Conservation (phyloP, 768 basidiomycete genomes). For the Leccinellum albellum region DNA sequence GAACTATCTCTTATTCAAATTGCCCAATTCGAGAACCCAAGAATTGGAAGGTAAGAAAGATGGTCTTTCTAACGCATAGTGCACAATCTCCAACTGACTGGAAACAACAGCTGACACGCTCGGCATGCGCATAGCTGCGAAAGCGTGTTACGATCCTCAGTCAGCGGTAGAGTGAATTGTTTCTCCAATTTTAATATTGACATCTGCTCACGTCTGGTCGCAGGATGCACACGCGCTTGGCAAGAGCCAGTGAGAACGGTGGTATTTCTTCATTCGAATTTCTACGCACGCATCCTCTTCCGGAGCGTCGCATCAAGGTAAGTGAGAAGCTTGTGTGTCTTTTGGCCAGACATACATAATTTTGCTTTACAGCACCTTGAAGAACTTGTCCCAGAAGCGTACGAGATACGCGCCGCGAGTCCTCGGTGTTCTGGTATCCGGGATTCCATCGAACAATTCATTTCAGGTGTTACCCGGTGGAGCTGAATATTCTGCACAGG, state of each 20-base stretch:
- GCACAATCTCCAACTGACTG: background rate
- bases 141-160: constrained; percentile 82
- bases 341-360: background rate
- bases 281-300: constrained; percentile 78
- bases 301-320: constrained; percentile 69
- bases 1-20: constrained; percentile 52
- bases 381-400: constrained; percentile 54
- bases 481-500: background rate
- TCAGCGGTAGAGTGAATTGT: constrained; percentile 61
- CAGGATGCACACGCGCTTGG: constrained; percentile 73
- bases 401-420: constrained; percentile 50
- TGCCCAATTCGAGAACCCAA: constrained; percentile 80
- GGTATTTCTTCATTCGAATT: constrained; percentile 47
- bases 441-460: constrained; percentile 28
- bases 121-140: constrained; percentile 74
- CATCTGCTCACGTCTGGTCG: background rate
- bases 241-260: constrained; percentile 45
- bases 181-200: background rate
- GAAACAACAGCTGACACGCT: constrained; percentile 69
- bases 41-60: constrained; percentile 68
- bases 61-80: background rate
- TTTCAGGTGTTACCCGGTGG: constrained; percentile 15
- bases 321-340: constrained; percentile 13
- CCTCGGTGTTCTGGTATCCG: constrained; percentile 49
- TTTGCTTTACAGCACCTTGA: constrained; percentile 42